Conservation (phyloP, 768 basidiomycete genomes). For the Cantharellus cinnabarinus region DNA sequence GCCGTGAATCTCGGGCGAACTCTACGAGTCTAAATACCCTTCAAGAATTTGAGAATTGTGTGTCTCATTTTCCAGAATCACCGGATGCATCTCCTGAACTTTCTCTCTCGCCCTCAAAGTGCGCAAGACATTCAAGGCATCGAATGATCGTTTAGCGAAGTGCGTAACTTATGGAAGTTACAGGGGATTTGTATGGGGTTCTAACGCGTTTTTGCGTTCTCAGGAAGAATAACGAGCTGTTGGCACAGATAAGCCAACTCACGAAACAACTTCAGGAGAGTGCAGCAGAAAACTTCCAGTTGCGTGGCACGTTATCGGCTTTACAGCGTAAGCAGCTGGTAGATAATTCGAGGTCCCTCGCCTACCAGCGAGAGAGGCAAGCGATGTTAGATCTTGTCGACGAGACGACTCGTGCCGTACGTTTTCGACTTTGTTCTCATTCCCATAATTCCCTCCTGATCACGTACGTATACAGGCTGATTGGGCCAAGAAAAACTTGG, state of each 20-base stretch:
- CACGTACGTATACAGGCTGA: not conserved
- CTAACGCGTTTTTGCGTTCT: not conserved
- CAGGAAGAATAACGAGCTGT: not conserved
- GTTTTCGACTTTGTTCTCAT: not conserved
- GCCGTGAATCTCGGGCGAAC: not conserved
- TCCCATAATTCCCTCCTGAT: not conserved
- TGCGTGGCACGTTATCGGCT: not conserved
- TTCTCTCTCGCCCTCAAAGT: not conserved
- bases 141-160: not conserved
- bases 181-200: too few relatives aligned
- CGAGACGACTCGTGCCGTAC: not conserved
- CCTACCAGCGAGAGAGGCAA: not conserved
- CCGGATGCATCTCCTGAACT: not conserved
- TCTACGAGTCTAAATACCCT: not conserved
- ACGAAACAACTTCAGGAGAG: not conserved
- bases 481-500: not conserved
- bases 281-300: not conserved
- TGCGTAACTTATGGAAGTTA: not conserved
- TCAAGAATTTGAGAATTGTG: not conserved
- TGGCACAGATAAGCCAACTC: not conserved
- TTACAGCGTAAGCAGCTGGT: not conserved
- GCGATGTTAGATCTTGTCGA: not conserved
- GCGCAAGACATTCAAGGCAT: conserved; percentile 1
- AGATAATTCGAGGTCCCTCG: not conserved
- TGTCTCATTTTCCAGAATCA: not conserved